These are phyloP conservation scores for Russula sp. DNA, from an alignment of 768 basidiomycete genomes.

Conservation along the genomic window DNA sequence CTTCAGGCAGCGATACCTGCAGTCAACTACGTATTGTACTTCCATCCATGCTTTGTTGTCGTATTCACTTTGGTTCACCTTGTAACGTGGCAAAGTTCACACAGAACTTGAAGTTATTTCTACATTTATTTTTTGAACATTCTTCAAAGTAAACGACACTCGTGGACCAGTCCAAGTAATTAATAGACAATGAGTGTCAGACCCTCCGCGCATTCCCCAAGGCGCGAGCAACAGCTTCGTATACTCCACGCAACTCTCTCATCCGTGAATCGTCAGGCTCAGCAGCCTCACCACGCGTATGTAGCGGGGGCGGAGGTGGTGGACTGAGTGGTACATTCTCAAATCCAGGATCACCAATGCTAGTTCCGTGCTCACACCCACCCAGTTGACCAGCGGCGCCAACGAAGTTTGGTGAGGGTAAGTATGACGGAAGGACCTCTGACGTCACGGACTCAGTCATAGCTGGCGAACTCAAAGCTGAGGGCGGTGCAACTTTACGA, in stretches of 20 bases:
- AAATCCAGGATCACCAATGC: not conserved
- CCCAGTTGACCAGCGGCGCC: not conserved
- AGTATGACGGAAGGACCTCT: conserved; percentile 19
- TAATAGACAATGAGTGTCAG: not conserved
- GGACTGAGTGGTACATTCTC: conserved; percentile 20
- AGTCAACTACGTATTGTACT: not conserved
- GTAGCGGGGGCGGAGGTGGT: conserved; percentile 9
- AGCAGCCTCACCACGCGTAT: conserved; percentile 13
- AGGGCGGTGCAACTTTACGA: not conserved
- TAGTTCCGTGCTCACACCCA: not conserved
- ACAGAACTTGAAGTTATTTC: not conserved
- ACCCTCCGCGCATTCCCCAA: not conserved
- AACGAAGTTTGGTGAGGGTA: conserved; percentile 17
- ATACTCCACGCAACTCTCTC: conserved; percentile 12
- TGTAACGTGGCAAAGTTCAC: not conserved
- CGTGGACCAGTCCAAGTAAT: not conserved
- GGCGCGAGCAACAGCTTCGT: conserved; percentile 20
- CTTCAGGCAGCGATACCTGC: conserved; percentile 10
- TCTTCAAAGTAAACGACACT: not conserved
- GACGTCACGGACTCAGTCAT: conserved; percentile 18
- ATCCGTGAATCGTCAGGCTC: conserved; percentile 10
- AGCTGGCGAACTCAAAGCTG: conserved; percentile 2
- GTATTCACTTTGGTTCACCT: not conserved
- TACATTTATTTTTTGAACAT: not conserved
- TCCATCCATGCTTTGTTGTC: not conserved